A percentile compares a stretch with the other conserved stretches of the same genome.
phyloP scores from a whole-genome alignment of 345 rosid species.

The Lepidium africanum region DNA sequence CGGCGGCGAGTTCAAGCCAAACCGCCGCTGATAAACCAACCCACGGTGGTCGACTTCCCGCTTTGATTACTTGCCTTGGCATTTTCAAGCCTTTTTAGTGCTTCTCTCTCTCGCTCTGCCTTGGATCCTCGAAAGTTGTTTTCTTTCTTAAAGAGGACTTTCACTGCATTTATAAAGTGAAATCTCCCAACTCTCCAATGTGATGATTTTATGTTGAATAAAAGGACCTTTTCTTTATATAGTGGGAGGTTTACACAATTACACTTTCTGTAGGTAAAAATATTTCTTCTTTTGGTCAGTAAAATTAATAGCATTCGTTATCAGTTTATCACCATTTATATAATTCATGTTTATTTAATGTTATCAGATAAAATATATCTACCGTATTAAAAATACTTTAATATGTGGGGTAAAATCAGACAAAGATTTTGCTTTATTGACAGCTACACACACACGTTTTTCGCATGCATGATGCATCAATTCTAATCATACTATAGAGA shows the following conservation, averaged over 20 bases:
- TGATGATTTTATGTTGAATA: background rate
- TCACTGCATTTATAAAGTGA: background rate
- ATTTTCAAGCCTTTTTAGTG: slow-evolving; percentile 3
- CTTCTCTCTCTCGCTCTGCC: background rate
- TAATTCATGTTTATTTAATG: too few relatives aligned
- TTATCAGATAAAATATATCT: too few relatives aligned
- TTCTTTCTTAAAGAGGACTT: background rate
- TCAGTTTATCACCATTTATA: too few relatives aligned
- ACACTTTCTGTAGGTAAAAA: too few relatives aligned
- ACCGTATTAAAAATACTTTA: background rate
- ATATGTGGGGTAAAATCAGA: background rate
- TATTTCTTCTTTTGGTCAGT: too few relatives aligned
- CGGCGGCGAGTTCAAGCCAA: slow-evolving; percentile 66
- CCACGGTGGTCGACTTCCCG: slow-evolving; percentile 90
- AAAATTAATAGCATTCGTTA: too few relatives aligned
- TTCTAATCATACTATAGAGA: too few relatives aligned
- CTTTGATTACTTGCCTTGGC: slow-evolving; percentile 41
- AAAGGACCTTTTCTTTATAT: background rate
- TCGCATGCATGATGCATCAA: background rate
- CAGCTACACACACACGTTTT: too few relatives aligned
- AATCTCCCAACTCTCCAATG: background rate
- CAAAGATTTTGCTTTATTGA: background rate
- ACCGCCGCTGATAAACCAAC: slow-evolving; percentile 81
- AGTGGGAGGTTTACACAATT: background rate
- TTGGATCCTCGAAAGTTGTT: background rate